These are phyloP conservation scores for Russula earlei DNA, from an alignment of 768 basidiomycete genomes.

Conservation along the genomic window DNA sequence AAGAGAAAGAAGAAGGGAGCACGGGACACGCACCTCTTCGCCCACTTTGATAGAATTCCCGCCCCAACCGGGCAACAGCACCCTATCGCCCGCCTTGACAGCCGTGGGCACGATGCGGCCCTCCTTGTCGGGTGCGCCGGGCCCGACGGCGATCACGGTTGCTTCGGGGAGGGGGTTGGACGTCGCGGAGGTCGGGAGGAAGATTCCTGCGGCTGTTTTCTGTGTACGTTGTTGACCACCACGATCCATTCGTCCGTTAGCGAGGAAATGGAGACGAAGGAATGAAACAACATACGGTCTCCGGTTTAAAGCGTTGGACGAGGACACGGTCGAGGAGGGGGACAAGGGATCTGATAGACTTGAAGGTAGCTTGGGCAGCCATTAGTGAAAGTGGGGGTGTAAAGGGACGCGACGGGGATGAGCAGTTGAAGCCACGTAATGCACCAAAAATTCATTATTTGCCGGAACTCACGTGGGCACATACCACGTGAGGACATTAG, in stretches of 20 bases:
- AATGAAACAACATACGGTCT: constrained; percentile 55
- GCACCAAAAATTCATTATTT: neutral
- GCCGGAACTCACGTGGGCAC: neutral
- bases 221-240: constrained; percentile 24
- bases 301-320: constrained; percentile 95
- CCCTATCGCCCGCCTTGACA: constrained; percentile 86
- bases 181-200: constrained; percentile 87
- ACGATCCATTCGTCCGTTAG: neutral
- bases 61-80: constrained; percentile 93
- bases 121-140: constrained; percentile 85
- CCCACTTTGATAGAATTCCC: constrained; percentile 94
- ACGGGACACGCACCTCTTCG: constrained; percentile 61
- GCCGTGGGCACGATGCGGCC: constrained; percentile 63
- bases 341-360: constrained; percentile 81
- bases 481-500: neutral
- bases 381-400: neutral
- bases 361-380: constrained; percentile 88
- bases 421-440: neutral
- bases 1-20: constrained; percentile 11
- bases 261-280: neutral
- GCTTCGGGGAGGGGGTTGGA: constrained; percentile 88
- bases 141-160: constrained; percentile 91
- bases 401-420: neutral
- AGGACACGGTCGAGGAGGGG: constrained; percentile 95
- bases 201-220: constrained; percentile 98